A percentile compares a stretch with the other conserved stretches of the same genome.
Evolutionary conservation across 169 alveolate genomes (phyloP).

Genomic region (Theileria sp.): DNA sequence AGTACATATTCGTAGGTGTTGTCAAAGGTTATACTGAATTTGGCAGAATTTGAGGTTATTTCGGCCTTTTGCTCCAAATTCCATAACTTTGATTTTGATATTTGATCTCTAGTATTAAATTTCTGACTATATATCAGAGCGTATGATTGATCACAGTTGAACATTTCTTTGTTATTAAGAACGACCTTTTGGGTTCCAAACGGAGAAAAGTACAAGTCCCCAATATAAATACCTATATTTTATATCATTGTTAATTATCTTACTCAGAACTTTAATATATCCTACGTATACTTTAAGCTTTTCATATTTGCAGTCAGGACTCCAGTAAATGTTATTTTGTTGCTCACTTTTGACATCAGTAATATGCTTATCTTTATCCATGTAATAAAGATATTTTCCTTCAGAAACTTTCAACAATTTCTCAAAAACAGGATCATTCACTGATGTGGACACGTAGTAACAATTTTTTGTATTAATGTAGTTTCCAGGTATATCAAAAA

Average conservation of each 20-base stretch:
- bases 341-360: neutral
- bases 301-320: slow-evolving; percentile 1
- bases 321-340: neutral
- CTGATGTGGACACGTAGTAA: neutral
- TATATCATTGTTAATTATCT: neutral
- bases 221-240: slow-evolving; percentile 1
- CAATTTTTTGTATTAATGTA: neutral
- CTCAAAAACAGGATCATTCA: neutral
- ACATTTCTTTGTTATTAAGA: neutral
- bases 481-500: slow-evolving; percentile 21
- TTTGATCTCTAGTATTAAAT: neutral
- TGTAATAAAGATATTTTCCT: slow-evolving; percentile 4
- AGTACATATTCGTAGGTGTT: neutral
- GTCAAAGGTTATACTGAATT: neutral
- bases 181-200: neutral
- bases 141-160: neutral
- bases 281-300: neutral
- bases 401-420: neutral
- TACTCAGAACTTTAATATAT: neutral
- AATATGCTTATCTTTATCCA: neutral
- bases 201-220: neutral
- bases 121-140: neutral
- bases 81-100: neutral
- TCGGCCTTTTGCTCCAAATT: neutral
- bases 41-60: neutral